Conservation (phyloP, 164 flowering plant genomes). For the Aristolochia fimbriata region DNA sequence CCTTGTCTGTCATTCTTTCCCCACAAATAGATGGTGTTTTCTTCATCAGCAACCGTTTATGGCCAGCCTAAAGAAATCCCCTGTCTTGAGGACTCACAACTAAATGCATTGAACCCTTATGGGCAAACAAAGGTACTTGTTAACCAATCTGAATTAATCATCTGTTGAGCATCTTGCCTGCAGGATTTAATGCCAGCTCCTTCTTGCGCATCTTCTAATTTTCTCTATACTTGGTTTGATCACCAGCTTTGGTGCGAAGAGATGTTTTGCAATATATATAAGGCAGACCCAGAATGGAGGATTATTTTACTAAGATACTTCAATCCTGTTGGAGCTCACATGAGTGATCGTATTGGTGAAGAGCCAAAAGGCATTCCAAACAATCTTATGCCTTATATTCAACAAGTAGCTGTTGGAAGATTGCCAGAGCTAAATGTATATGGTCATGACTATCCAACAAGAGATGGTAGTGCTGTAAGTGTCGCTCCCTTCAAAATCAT, state of each 20-base stretch:
- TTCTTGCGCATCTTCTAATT: neutral
- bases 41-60: constrained; percentile 95
- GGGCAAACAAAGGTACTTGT: constrained; percentile 77
- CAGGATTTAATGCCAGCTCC: neutral
- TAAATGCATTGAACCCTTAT: constrained; percentile 88
- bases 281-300: constrained; percentile 82
- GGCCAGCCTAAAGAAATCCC: constrained; percentile 91
- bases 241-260: constrained; percentile 82
- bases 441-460: constrained; percentile 86
- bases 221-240: neutral
- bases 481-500: neutral
- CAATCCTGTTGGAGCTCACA: constrained; percentile 93
- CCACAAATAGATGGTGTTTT: constrained; percentile 70
- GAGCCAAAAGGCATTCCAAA: constrained; percentile 96
- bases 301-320: constrained; percentile 78
- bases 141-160: neutral
- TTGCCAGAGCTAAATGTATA: constrained; percentile 82
- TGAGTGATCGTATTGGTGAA: constrained; percentile 88
- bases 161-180: neutral
- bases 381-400: constrained; percentile 93
- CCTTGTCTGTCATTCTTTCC: constrained; percentile 5
- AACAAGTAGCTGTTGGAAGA: constrained; percentile 94
- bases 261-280: constrained; percentile 70
- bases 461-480: constrained; percentile 91
- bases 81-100: constrained; percentile 65